Evolutionary conservation across 2,329 filamentous ascomycete genomes (phyloP), one percentile per base, ranked within the genome.

Genomic region (Neofusicoccum umdonicola): DNA sequence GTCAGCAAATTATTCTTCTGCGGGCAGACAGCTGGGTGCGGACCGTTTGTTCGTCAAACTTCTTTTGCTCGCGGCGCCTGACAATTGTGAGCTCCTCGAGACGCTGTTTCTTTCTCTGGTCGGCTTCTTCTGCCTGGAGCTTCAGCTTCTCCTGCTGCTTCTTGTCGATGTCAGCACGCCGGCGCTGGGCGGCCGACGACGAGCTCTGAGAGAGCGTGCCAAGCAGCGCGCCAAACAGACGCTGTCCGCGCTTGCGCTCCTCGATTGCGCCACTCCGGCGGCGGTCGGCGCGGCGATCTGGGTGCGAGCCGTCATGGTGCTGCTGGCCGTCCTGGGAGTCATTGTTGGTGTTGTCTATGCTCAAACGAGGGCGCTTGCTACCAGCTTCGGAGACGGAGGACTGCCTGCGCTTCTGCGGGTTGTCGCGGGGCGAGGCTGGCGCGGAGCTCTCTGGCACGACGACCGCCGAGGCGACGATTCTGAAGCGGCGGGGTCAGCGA

Each of bases 181-280:
- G 88, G 78, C 85, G 89, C 78, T 90, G 81, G 67, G 87, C 81
- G 9, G 52, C 57, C 83, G 86, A 69, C 73, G 74, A 68, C 66
- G 84, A 84, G 71, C 85, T 88, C 78, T 94, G 90, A 76, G 89
- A 92, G 66, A 96, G 83, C 42, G 90, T 92, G 75, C 85, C 91
- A 66, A 95, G 81, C 64, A 96, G 80, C 41, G 89, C 91, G 67
- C 94, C 93, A 74, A 97, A 97, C 66, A 98, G 83, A 62, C 94
- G 86, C 77, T 91, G 90, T 22, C 91, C 91, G 42, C 94, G 89
- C 74, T 91, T 92, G 76, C 89, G 92, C 74, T 98, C 94, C 71
- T 96, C 90, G 65, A 88, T 81, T 34, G 82, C 79, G 60, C 83
- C 78, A 64, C 75, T 81, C 67, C 76, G 78, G 58, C 81, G 79